phyloP scores from a whole-genome alignment of 495 filamentous ascomycete species.

The Penicillium robsamsonii region DNA sequence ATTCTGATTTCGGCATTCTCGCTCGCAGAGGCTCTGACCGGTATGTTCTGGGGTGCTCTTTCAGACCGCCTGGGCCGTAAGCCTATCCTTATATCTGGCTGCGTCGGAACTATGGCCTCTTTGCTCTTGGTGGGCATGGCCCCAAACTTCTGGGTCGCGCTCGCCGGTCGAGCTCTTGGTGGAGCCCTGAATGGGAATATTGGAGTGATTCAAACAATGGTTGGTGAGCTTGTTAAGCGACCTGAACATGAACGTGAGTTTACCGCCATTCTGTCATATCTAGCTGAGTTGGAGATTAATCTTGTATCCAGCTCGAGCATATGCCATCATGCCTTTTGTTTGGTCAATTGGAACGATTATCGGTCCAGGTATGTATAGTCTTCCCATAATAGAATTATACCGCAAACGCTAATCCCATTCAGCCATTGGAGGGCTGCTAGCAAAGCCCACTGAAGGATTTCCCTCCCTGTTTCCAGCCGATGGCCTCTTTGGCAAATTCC shows the following conservation, averaged over 20 bases:
- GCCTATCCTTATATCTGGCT: slow-evolving; percentile 76
- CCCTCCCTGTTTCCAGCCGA: slow-evolving; percentile 60
- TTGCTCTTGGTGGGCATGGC: slow-evolving; percentile 82
- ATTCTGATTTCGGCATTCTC: slow-evolving; percentile 83
- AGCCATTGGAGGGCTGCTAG: slow-evolving; percentile 75
- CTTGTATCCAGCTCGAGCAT: slow-evolving; percentile 60
- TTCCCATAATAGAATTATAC: not conserved
- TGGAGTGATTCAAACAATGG: slow-evolving; percentile 90
- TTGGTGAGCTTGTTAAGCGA: slow-evolving; percentile 73
- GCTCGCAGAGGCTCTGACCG: slow-evolving; percentile 74
- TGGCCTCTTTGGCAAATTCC: slow-evolving; percentile 69
- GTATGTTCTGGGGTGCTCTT: slow-evolving; percentile 80
- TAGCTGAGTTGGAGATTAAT: slow-evolving; percentile 10
- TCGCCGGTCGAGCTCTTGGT: slow-evolving; percentile 70
- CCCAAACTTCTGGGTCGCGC: slow-evolving; percentile 72
- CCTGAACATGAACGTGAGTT: slow-evolving; percentile 80
- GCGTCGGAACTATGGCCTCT: slow-evolving; percentile 74
- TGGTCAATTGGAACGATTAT: slow-evolving; percentile 86
- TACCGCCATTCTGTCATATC: not conserved
- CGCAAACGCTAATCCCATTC: slow-evolving; percentile 20
- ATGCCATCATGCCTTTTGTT: slow-evolving; percentile 83
- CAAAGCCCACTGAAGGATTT: slow-evolving; percentile 67
- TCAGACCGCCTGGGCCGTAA: slow-evolving; percentile 84
- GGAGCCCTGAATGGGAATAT: slow-evolving; percentile 85
- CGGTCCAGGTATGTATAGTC: slow-evolving; percentile 54